Conservation (phyloP, 2,329 filamentous ascomycete species). For the Cylindrodendrum hubeiense region DNA sequence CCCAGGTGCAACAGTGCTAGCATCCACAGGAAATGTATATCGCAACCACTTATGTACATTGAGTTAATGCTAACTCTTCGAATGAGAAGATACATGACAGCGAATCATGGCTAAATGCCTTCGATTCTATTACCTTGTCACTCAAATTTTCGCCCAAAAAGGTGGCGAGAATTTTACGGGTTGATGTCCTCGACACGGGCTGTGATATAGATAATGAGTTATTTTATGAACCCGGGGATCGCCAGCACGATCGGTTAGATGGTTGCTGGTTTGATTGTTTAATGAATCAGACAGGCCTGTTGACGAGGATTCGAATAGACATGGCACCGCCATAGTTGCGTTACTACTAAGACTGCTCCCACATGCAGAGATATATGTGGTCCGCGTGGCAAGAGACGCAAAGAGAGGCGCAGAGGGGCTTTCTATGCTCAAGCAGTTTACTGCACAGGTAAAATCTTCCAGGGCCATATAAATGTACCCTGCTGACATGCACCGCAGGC, state of each 20-base stretch:
- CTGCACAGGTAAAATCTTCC: neutral
- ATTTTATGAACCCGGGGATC: neutral
- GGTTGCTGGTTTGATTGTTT: neutral
- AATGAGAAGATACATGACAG: too few relatives aligned
- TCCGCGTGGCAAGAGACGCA: neutral
- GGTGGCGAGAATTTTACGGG: too few relatives aligned
- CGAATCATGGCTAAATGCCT: too few relatives aligned
- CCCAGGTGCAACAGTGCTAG: too few relatives aligned
- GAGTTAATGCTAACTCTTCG: too few relatives aligned
- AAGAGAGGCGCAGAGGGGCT: too few relatives aligned
- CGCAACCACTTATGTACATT: too few relatives aligned
- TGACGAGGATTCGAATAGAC: neutral
- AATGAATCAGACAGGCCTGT: neutral
- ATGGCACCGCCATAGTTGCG: neutral
- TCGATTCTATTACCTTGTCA: too few relatives aligned
- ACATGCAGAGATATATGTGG: neutral
- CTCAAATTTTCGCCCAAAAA: too few relatives aligned
- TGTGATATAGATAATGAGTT: neutral
- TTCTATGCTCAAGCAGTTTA: neutral
- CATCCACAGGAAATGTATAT: too few relatives aligned
- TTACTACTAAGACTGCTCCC: neutral
- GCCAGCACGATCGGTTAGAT: neutral
- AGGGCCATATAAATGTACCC: too few relatives aligned
- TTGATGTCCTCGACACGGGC: constrained; percentile 1
- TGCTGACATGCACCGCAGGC: neutral